Conservation (phyloP, 805 yeast genomes). For the Saccharomycopsis sp. region DNA sequence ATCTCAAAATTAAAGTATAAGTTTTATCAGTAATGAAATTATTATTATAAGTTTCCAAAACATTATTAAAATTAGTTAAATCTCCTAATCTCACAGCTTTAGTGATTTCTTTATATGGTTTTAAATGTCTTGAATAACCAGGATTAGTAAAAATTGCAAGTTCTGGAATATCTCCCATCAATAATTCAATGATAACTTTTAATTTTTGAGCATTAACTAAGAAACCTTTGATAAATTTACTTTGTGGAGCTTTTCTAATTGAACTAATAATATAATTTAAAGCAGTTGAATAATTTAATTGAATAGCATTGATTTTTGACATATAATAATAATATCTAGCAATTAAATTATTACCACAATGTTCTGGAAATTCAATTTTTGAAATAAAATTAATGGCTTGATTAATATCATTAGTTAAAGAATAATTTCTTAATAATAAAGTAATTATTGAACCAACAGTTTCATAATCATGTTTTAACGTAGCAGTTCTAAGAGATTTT, state of each 20-base stretch:
- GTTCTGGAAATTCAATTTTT: conserved; percentile 79
- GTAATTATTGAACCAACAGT: conserved; percentile 83
- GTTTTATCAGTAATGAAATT: conserved; percentile 66
- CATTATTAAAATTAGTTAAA: conserved; percentile 65
- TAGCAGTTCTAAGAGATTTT: conserved; percentile 72
- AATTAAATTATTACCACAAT: conserved; percentile 76
- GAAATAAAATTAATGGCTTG: conserved; percentile 85
- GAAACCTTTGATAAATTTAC: conserved; percentile 75
- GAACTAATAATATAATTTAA: conserved; percentile 90
- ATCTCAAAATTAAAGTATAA: conserved; percentile 70
- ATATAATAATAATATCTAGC: conserved; percentile 88
- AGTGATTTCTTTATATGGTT: conserved; percentile 79
- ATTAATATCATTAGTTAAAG: conserved; percentile 67
- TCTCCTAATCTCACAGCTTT: conserved; percentile 92
- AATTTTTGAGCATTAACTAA: conserved; percentile 83
- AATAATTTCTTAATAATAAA: conserved; percentile 71
- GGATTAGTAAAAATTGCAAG: conserved; percentile 66
- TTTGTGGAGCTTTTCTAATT: conserved; percentile 91
- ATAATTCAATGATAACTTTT: conserved; percentile 76
- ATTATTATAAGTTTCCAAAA: conserved; percentile 51
- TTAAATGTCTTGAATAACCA: conserved; percentile 46
- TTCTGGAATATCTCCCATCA: conserved; percentile 96
- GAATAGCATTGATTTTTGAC: conserved; percentile 86
- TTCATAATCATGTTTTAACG: conserved; percentile 86
- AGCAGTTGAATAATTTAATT: conserved; percentile 84